Base-by-base conservation (phyloP, 2,329 filamentous ascomycete genomes). In the Scleromitrula shiraiana region DNA sequence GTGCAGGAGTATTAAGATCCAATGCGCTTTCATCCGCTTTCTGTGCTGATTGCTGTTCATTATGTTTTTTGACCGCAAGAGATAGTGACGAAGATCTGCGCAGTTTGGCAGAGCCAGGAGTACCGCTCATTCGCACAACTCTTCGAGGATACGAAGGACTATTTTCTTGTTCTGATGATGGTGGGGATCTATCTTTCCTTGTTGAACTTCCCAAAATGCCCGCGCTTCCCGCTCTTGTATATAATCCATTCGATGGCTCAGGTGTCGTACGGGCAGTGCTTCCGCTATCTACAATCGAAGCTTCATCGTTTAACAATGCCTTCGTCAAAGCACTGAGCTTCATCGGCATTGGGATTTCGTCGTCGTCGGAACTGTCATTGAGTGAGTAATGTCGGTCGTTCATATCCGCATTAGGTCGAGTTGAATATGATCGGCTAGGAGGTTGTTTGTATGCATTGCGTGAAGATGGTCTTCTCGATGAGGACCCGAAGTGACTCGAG, bases 241-340 rank as follows among this genome's bases (percentile, higher is more conserved):
- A 49, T n/a, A 36, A 46, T 22, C 19, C 33, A 45, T 55, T 46
- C 22, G 32, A 41, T 7, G 53, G 43, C 22, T 58, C 51, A 23
- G 56, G 52, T 22, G 53, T 57, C 26, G 39, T 53, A 39, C 50
- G 49, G 24, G 50, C 32, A 12, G 46, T 41, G 14, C 45, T 53
- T 2, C 58, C 41, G 26, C 59, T 50, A 44, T 55, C 60, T 40
- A 50, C 56, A 26, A 60, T 56, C 51, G 60, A 61, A 55, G 55
- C 68, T 41, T 77, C 77, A 36, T 83, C 79, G 49, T 80, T 78
- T 20, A 96, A 74, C 14, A 96, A 73, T 17, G 88, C 90, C 63
- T 93, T 91, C 41, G 91, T 95, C 56, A 93, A 78, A 59, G 90
- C 89, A 64, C 89, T 96, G 64, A 96, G 85, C 70, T 93, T 94